phyloP scores from a whole-genome alignment of 2,329 filamentous ascomycete species.

The Fusarium sarcochroum region DNA sequence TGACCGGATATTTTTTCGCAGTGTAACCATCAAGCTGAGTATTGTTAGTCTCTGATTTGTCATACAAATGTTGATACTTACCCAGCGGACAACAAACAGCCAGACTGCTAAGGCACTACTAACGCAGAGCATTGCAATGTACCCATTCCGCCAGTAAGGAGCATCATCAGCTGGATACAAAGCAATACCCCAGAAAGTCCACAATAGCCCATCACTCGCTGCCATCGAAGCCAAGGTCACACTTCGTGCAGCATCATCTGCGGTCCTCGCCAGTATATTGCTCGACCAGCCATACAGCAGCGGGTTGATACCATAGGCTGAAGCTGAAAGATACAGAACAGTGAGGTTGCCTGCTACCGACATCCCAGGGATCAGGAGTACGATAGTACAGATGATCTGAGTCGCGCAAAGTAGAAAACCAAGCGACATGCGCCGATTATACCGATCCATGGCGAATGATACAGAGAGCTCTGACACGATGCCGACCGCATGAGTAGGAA shows the following conservation, averaged over 20 bases:
- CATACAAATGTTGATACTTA: accelerated
- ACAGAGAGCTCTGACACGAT: slow-evolving; percentile 43
- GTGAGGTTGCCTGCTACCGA: slow-evolving; percentile 38
- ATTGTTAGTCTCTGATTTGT: background rate
- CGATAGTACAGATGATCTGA: slow-evolving; percentile 35
- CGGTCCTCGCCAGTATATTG: slow-evolving; percentile 39
- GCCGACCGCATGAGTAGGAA: slow-evolving; percentile 44
- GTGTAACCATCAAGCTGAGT: slow-evolving; percentile 27
- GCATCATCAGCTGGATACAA: slow-evolving; percentile 60
- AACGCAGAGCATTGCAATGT: slow-evolving; percentile 46
- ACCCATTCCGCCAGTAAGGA: slow-evolving; percentile 56
- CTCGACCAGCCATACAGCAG: slow-evolving; percentile 47
- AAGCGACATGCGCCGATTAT: slow-evolving; percentile 20
- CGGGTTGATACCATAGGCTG: slow-evolving; percentile 46
- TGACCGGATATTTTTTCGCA: slow-evolving; percentile 5
- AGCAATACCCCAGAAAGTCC: slow-evolving; percentile 62
- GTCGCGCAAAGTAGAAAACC: slow-evolving; percentile 26
- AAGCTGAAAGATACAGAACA: slow-evolving; percentile 42
- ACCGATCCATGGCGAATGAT: slow-evolving; percentile 41
- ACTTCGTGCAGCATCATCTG: slow-evolving; percentile 58
- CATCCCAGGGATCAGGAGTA: slow-evolving; percentile 39
- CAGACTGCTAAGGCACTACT: slow-evolving; percentile 17
- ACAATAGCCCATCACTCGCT: slow-evolving; percentile 56
- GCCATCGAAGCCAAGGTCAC: slow-evolving; percentile 60
- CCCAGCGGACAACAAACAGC: slow-evolving; percentile 39